Base-by-base conservation (phyloP, 139 green algal genomes). In the Tetraselmis chui region DNA sequence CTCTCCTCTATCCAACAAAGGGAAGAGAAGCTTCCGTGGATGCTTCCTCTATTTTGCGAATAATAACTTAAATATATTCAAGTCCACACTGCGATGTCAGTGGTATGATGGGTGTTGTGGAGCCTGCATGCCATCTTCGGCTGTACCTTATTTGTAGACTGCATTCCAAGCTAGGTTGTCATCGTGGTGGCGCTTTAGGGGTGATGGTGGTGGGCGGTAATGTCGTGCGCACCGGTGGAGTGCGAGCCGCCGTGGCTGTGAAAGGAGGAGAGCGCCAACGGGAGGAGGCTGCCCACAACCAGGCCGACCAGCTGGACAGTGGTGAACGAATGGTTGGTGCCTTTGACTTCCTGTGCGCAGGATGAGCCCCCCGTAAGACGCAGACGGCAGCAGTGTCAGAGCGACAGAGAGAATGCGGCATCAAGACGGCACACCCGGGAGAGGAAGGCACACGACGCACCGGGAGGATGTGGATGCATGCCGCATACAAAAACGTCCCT, bases 401-500 rank as follows among this genome's bases (percentile, higher is more conserved):
- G 27, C 24, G 29, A 75, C 1, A 0, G 30, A 2, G 22, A 11
- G 5, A 1, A 2, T 2, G 29, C 1, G 29, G 28, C 25, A 2
- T 26, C 0, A 67, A 2, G 32, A 1, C 28, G 28, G 29, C 28
- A 22, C 1, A 18, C 74, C 23, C 32, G 45, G 77, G 11, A 23
- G 0, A n/a, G 29, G 31, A 1, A 76, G 28, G 28, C 31, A 23
- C 77, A 29, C 59, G 29, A 89, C 45, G 27, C 81, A 87, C 86
- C 1, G 90, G 90, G 58, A 94, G 82, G 32, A 94, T 91, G 83
- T 94, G 91, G 81, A 91, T 88, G 30, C 83, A 89, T 32, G 85
- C 86, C 0, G 90, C 91, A 31, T 92, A 85, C 76, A 94, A 81
- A 78, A 94, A 93, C 1, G 91, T 94, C 2, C 91, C 91, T 2